Evolutionary conservation across 306 rosid species (phyloP), one percentile per base, ranked within the genome.

Genomic region (Trifolium pratense): DNA sequence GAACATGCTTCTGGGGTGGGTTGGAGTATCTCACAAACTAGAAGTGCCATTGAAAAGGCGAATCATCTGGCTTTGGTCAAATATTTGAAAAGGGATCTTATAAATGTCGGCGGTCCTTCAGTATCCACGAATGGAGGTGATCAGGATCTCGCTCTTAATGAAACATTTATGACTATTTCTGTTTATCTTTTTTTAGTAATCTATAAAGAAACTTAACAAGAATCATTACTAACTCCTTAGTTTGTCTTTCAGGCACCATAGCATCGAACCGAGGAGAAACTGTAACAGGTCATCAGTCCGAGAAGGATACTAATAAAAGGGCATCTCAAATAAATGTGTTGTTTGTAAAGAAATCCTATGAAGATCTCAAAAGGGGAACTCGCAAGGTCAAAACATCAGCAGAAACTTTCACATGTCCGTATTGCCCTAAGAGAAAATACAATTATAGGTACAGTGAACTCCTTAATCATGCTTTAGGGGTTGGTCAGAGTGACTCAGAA

Each of bases 1-100:
- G 97, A 95, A 77, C 99, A 95, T 87, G 97, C 99, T 56, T 70
- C 93, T 56, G 99, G 91, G 70, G 97, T 95, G 78, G 96, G 97
- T 71, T 85, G 81, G 60, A 95, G 99, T 79, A 63, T 43, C 64
- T 92, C 97, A 34, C 82, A 85, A 8, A 92, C 87, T 77, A 89
- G 99, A 85, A 83, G 84, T 76, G 67, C 76, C 36, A 87, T 75
- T 32, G 96, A 90, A 46, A 95, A 90, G 89, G 96, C 92, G 34
- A 86, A 89, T 58, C 99, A 95, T 80, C 81, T 86, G 65, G 99
- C 98, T 80, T 80, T 92, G 74, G 75, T 68, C 64, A 89, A 83
- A 75, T 92, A 84, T 80, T 86, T 92, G 88, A 84, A 84, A 80
- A 90, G 53, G 32, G 86, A 90, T 84, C 75, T 84, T 6, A 77